A percentile compares a stretch with the other conserved stretches of the same genome.
These are phyloP conservation scores for Apiospora aurea DNA, from an alignment of 2,329 filamentous ascomycete species.

Conservation along the genomic window DNA sequence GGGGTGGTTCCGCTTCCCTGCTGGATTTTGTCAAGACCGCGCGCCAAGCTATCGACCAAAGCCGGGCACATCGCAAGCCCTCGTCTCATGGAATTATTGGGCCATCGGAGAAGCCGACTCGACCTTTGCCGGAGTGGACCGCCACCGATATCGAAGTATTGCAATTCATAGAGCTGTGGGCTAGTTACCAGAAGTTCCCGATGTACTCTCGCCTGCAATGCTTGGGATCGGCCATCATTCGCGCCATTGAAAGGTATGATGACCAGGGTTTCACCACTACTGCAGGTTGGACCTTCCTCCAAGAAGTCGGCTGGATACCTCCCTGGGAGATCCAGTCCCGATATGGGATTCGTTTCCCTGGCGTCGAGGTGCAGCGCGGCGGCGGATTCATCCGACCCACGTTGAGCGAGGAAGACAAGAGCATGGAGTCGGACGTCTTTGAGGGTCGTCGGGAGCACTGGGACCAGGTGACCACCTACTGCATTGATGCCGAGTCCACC, in stretches of 20 bases:
- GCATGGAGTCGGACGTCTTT: slow-evolving; percentile 52
- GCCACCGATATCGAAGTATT: slow-evolving; percentile 63
- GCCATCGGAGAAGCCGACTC: slow-evolving; percentile 37
- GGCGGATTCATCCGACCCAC: slow-evolving; percentile 50
- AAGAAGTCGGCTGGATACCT: slow-evolving; percentile 75
- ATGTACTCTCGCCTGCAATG: slow-evolving; percentile 61
- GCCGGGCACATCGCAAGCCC: slow-evolving; percentile 56
- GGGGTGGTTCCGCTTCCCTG: slow-evolving; percentile 36
- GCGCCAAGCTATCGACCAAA: slow-evolving; percentile 56
- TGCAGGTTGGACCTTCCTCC: slow-evolving; percentile 71
- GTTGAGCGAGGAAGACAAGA: slow-evolving; percentile 41
- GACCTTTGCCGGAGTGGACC: slow-evolving; percentile 49
- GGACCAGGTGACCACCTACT: slow-evolving; percentile 68
- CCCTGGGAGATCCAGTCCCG: slow-evolving; percentile 74
- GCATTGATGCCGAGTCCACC: slow-evolving; percentile 73
- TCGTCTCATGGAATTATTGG: slow-evolving; percentile 59
- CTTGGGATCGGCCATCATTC: slow-evolving; percentile 70
- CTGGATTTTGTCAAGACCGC: slow-evolving; percentile 58
- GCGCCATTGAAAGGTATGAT: slow-evolving; percentile 66
- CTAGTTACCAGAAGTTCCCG: slow-evolving; percentile 62
- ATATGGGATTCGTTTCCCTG: slow-evolving; percentile 65
- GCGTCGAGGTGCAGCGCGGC: slow-evolving; percentile 50
- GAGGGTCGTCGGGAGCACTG: slow-evolving; percentile 64
- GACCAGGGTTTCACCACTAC: slow-evolving; percentile 53
- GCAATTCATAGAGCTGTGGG: slow-evolving; percentile 74